Conservation (phyloP, 495 filamentous ascomycete genomes). For the Saxophila tyrrhenica region DNA sequence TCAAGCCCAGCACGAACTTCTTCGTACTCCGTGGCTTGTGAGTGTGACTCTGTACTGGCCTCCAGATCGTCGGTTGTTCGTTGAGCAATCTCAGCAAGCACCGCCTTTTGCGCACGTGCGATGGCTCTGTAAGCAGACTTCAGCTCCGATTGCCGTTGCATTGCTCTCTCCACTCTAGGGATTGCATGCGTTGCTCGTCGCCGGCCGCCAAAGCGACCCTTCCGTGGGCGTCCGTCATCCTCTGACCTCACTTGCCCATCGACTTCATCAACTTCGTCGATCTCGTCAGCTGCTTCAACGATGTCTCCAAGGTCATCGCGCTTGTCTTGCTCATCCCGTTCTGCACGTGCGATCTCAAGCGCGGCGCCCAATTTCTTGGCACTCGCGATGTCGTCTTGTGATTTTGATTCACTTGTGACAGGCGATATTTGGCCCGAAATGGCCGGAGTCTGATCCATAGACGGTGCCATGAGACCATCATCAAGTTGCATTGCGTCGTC, state of each 20-base stretch:
- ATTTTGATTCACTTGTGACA: not conserved
- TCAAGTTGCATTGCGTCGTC: not conserved
- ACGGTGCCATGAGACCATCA: not conserved
- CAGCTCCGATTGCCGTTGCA: conserved; percentile 29
- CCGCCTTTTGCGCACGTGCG: conserved; percentile 25
- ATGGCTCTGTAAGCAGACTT: conserved; percentile 28
- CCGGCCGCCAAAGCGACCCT: conserved; percentile 28
- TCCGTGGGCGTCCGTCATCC: conserved; percentile 5
- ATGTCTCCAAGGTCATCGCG: not conserved
- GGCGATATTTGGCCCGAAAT: not conserved
- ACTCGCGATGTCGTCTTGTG: not conserved
- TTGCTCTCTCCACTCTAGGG: conserved; percentile 26
- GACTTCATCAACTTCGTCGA: conserved; percentile 14
- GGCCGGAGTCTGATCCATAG: not conserved
- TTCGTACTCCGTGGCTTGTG: conserved; percentile 21
- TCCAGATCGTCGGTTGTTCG: conserved; percentile 24
- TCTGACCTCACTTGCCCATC: conserved; percentile 4
- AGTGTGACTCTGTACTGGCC: conserved; percentile 21
- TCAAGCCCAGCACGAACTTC: conserved; percentile 20
- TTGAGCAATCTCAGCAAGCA: conserved; percentile 28
- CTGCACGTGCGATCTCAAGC: not conserved
- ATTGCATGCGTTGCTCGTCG: conserved; percentile 27
- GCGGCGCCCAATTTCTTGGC: not conserved
- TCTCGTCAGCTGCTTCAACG: conserved; percentile 1
- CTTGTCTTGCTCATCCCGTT: not conserved